Evolutionary conservation across 1,284 basidiomycete species (phyloP), one percentile per base, ranked within the genome.

Genomic region (Sphaerobolus stellatus): DNA sequence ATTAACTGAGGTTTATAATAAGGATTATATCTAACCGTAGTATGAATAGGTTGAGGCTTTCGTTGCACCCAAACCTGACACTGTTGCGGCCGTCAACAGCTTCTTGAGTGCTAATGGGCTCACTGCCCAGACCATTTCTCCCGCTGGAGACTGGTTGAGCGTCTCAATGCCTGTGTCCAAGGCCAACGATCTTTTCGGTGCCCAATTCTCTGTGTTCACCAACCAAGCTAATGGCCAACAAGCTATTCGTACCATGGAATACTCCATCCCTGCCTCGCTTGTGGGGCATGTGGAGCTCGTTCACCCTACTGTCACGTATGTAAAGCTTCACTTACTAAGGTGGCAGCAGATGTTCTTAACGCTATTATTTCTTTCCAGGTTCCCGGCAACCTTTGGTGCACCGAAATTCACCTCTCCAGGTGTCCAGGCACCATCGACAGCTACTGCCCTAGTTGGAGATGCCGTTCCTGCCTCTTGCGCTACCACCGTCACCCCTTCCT

Each of bases 131-230:
- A 27, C 50, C 53, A 40, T 59, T 27, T 64, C 64, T 6, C 59
- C 59, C 4, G 54, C 61, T 6, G 63, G 62, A 33, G 69, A 71
- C 56, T 66, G 62, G 58, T 57, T 71, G 45, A 56, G 54, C 43
- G 54, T 70, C 29, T 41, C 59, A 13, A 57, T 68, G 5, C 60
- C 68, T 5, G 64, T 67, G 16, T 57, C 58, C 24, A 28, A 64
- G 49, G 70, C 70, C 8, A 58, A 66, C 27, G 54, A 59, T 40
- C 58, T 71, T 14, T 58, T 62, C 27, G 40, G 41, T 27, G 52
- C 61, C 13, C 54, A 61, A 5, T 62, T 58, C 48, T 41, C 44
- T 20, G 44, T 57, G 11, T 62, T 59, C 54, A 47, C 45, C 16
- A 47, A 62, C 47, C 9, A 20, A 7, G 22, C 33, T 1, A 53